phyloP scores from a whole-genome alignment of 371 early-diverging fungal species.

The Mucor irregularis region DNA sequence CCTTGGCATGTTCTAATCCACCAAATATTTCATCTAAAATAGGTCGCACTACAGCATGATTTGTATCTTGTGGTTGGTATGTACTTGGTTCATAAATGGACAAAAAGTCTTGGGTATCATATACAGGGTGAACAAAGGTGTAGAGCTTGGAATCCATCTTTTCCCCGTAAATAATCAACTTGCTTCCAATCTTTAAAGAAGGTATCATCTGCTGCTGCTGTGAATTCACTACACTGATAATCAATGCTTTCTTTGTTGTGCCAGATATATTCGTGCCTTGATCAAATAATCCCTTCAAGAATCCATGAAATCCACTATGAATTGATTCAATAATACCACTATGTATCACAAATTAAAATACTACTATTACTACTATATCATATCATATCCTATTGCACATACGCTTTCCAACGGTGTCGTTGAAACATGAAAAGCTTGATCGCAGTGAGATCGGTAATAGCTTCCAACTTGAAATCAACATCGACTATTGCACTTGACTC shows the following conservation, averaged over 20 bases:
- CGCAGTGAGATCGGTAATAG: neutral
- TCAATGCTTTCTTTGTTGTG: constrained; percentile 8
- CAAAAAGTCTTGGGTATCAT: neutral
- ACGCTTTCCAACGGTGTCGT: constrained; percentile 2
- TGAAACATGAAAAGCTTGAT: constrained; percentile 1
- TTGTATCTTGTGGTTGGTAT: neutral
- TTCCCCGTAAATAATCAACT: neutral
- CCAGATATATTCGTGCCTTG: constrained; percentile 9
- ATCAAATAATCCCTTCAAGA: constrained; percentile 2
- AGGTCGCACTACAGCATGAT: too few species aligned
- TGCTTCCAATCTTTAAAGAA: neutral
- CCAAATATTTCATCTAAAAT: constrained; percentile 9
- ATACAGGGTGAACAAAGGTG: constrained; percentile 3
- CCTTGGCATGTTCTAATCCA: too few species aligned
- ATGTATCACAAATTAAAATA: too few species aligned
- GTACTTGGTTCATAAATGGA: neutral
- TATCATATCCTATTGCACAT: neutral
- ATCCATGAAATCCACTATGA: neutral
- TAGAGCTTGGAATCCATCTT: neutral
- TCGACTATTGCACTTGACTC: neutral
- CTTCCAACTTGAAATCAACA: neutral
- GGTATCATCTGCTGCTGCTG: neutral
- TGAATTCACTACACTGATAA: too few species aligned
- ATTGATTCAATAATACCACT: neutral
- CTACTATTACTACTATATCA: too few species aligned